Conservation (phyloP, 805 yeast species). For the Suhomyces kilbournensis region DNA sequence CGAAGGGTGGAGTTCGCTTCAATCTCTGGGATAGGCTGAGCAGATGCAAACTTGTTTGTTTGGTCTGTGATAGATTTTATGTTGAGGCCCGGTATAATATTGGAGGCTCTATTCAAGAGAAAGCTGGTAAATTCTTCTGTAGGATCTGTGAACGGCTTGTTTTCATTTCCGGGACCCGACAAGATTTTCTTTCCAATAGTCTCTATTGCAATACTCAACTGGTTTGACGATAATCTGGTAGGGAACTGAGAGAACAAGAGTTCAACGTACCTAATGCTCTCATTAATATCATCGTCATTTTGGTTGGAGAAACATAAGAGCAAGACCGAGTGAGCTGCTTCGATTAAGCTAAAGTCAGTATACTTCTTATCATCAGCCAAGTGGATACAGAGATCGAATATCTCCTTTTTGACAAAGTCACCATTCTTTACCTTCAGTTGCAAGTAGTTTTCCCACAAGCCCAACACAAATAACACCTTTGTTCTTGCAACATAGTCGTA, state of each 20-base stretch:
- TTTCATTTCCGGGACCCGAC: conserved; percentile 18
- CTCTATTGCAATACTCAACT: conserved; percentile 55
- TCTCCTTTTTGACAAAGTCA: conserved; percentile 19
- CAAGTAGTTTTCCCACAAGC: conserved; percentile 45
- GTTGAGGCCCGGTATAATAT: conserved; percentile 29
- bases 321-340: conserved; percentile 62
- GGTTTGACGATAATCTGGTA: conserved; percentile 46
- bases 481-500: conserved; percentile 27
- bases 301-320: conserved; percentile 33
- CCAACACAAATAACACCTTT: conserved; percentile 45
- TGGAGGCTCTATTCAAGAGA: conserved; percentile 41
- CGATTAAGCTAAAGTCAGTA: conserved; percentile 38
- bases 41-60: conserved; percentile 23
- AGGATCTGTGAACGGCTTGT: conserved; percentile 9
- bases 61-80: conserved; percentile 10
- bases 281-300: conserved; percentile 13
- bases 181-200: conserved; percentile 47
- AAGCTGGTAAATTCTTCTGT: conserved; percentile 40
- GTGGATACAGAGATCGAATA: conserved; percentile 31
- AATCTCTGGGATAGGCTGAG: conserved; percentile 38
- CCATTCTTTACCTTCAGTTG: conserved; percentile 22
- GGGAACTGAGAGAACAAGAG: conserved; percentile 59
- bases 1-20: conserved; percentile 35
- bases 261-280: conserved; percentile 40
- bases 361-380: conserved; percentile 24